Conservation (phyloP, 2,329 filamentous ascomycete species). For the Colletotrichum lupini region DNA sequence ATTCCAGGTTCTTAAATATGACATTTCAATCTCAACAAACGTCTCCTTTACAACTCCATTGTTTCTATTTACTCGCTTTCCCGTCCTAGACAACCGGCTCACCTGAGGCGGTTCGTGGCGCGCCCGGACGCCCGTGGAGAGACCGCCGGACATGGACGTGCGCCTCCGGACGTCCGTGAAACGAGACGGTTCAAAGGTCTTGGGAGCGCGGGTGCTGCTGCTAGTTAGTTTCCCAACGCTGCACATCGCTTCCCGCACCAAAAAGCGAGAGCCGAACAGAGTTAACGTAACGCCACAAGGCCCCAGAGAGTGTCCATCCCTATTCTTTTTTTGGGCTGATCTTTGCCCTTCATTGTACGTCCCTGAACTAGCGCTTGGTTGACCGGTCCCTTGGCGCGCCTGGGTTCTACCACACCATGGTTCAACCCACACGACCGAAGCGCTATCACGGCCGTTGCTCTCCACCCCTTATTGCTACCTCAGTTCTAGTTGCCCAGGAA, state of each 20-base stretch:
- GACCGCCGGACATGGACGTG: conserved; percentile 30
- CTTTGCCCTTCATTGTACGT: neutral
- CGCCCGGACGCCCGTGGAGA: conserved; percentile 35
- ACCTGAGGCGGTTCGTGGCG: conserved; percentile 24
- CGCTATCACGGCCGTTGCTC: neutral
- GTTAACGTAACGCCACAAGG: neutral
- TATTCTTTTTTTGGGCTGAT: conserved; percentile 17
- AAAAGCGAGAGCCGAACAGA: conserved; percentile 32
- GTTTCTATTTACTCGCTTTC: neutral
- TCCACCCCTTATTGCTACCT: neutral
- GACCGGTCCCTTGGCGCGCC: conserved; percentile 14
- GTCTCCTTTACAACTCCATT: neutral
- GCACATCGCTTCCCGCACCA: conserved; percentile 32
- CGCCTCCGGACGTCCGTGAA: conserved; percentile 35
- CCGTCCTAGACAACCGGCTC: neutral
- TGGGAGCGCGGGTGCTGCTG: neutral
- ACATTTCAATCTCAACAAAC: neutral
- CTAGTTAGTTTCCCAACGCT: conserved; percentile 24
- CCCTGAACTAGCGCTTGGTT: conserved; percentile 16
- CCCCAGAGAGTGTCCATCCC: conserved; percentile 14
- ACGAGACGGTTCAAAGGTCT: conserved; percentile 19
- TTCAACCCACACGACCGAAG: neutral
- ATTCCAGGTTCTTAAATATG: conserved; percentile 27
- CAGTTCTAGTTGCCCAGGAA: neutral
- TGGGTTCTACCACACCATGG: neutral